Percentiles rank a stretch among this genome's conserved stretches.
These are phyloP conservation scores for Boletus semigastroideus DNA, from an alignment of 1,284 basidiomycete species.

Conservation along the genomic window DNA sequence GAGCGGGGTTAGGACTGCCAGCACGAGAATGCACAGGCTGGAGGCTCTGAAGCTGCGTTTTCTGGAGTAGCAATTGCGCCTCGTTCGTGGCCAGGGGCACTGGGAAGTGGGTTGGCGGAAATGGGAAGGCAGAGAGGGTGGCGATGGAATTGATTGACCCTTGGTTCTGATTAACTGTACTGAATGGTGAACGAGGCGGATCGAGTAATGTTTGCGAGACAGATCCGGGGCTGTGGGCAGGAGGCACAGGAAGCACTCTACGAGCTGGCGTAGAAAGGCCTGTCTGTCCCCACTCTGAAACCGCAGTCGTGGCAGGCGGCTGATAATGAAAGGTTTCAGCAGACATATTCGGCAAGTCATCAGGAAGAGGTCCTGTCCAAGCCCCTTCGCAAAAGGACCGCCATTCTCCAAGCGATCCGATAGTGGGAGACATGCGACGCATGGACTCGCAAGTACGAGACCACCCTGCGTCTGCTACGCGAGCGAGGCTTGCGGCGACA, in stretches of 20 bases:
- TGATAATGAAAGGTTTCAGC: constrained; percentile 1
- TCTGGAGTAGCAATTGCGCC: constrained; percentile 27
- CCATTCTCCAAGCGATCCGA: constrained; percentile 72
- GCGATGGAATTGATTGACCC: constrained; percentile 54
- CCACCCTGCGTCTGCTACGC: constrained; percentile 78
- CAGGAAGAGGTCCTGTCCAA: constrained; percentile 60
- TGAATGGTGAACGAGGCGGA: constrained; percentile 39
- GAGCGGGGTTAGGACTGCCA: constrained; percentile 24
- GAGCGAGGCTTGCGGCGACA: constrained; percentile 61
- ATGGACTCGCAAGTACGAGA: constrained; percentile 67
- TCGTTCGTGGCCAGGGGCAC: constrained; percentile 45
- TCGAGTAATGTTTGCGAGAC: constrained; percentile 21
- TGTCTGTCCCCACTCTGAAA: constrained; percentile 34
- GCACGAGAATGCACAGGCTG: constrained; percentile 19
- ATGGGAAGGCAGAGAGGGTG: constrained; percentile 68
- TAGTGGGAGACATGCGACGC: constrained; percentile 58
- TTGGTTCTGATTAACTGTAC: constrained; percentile 34
- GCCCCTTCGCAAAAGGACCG: constrained; percentile 70
- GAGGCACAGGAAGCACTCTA: constrained; percentile 26
- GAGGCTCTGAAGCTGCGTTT: constrained; percentile 29
- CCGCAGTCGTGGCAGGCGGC: background rate
- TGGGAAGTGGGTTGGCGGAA: constrained; percentile 69
- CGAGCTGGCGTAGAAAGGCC: constrained; percentile 17
- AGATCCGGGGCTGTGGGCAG: constrained; percentile 16
- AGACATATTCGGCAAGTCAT: constrained; percentile 45